phyloP scores from a whole-genome alignment of 495 filamentous ascomycete species.

The Penicillium soppii region DNA sequence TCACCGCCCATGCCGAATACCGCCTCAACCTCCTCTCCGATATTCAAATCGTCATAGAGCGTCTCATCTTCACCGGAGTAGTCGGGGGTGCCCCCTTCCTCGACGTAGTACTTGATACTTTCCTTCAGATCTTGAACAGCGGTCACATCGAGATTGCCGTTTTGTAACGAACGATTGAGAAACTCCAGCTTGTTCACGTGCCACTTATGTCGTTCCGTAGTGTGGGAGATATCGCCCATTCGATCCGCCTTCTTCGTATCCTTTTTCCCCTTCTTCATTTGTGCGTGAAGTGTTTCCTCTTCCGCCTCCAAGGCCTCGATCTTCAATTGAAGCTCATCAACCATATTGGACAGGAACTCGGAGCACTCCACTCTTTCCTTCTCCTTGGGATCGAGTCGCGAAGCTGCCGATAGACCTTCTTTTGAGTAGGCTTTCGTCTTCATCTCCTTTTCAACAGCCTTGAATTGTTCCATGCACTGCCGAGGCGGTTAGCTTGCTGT shows the following conservation, averaged over 20 bases:
- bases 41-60: constrained; percentile 93
- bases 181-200: constrained; percentile 91
- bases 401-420: constrained; percentile 86
- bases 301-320: constrained; percentile 93
- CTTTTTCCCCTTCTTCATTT: constrained; percentile 91
- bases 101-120: constrained; percentile 90
- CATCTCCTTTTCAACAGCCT: constrained; percentile 99
- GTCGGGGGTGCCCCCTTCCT: constrained; percentile 82
- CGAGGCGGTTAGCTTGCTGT: constrained; percentile 23
- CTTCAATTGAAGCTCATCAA: constrained; percentile 91
- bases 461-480: constrained; percentile 99
- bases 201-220: constrained; percentile 94
- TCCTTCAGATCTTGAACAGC: constrained; percentile 87
- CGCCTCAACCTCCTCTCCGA: constrained; percentile 83
- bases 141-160: constrained; percentile 82
- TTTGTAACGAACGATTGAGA: constrained; percentile 84
- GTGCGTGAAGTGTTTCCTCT: constrained; percentile 79
- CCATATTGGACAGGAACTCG: constrained; percentile 81
- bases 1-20: constrained; percentile 79
- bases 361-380: constrained; percentile 83
- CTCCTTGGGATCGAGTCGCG: constrained; percentile 92
- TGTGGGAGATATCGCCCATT: constrained; percentile 76
- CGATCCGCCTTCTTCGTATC: constrained; percentile 80
- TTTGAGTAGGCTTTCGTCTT: constrained; percentile 99
- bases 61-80: constrained; percentile 82